Percentiles rank a stretch among this genome's conserved stretches.
Evolutionary conservation across 2,329 filamentous ascomycete genomes (phyloP).

Genomic region (Colletotrichum sp.): DNA sequence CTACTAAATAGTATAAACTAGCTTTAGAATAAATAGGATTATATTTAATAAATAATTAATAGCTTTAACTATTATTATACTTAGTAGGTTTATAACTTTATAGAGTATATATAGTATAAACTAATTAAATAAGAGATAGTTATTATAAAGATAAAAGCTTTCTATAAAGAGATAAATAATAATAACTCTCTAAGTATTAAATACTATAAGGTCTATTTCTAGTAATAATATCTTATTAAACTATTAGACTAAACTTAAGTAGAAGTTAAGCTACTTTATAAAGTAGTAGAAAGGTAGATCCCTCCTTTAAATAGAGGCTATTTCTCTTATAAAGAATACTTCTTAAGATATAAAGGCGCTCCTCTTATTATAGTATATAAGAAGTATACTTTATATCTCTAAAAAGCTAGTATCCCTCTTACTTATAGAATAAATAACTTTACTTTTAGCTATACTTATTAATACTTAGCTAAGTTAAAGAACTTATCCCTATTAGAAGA

Average conservation of each 20-base stretch:
- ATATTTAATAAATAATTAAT: too few species aligned
- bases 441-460: not conserved
- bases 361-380: not conserved
- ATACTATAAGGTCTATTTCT: too few species aligned
- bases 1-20: too few species aligned
- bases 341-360: not conserved
- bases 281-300: not conserved
- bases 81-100: too few species aligned
- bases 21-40: too few species aligned
- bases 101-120: too few species aligned
- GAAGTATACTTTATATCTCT: not conserved
- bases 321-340: not conserved
- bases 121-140: too few species aligned
- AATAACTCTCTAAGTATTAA: too few species aligned
- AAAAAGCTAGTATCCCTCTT: accelerated
- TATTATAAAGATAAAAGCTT: too few species aligned
- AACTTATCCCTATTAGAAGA: not conserved
- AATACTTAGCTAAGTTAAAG: not conserved
- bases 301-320: accelerated
- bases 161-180: too few species aligned
- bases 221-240: not conserved
- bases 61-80: too few species aligned
- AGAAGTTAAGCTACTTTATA: too few species aligned
- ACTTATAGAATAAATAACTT: not conserved
- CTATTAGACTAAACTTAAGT: not conserved